These are phyloP conservation scores for Marchantia polymorpha DNA, from an alignment of 225 moss, liverwort and hornwort genomes.

Conservation along the genomic window DNA sequence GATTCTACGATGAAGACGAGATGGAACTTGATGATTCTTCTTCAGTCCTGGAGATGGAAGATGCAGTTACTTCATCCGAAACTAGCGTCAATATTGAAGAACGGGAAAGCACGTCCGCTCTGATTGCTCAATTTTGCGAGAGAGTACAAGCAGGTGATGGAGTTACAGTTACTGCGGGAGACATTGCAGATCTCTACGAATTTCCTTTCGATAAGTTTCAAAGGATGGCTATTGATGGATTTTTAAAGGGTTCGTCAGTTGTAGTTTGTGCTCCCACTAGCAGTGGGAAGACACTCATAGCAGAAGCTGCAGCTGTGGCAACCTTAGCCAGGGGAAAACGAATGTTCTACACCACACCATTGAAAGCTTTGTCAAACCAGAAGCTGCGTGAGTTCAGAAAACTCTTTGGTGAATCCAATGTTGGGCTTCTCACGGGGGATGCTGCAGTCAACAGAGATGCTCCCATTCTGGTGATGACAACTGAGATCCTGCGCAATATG, in stretches of 20 bases:
- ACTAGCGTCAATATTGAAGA: neutral
- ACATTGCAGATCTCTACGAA: constrained; percentile 67
- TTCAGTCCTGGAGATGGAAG: constrained; percentile 25
- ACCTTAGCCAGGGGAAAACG: constrained; percentile 73
- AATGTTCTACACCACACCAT: constrained; percentile 88
- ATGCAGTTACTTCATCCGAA: neutral
- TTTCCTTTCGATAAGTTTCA: constrained; percentile 83
- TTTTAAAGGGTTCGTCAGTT: constrained; percentile 70
- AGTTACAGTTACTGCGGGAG: constrained; percentile 55
- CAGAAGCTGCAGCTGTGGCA: constrained; percentile 91
- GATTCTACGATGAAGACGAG: constrained; percentile 60
- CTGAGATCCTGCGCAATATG: constrained; percentile 91
- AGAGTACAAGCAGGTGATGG: constrained; percentile 68
- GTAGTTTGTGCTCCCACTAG: constrained; percentile 96
- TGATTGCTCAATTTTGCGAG: constrained; percentile 57
- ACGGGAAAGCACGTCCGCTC: constrained; percentile 34
- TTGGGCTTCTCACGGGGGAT: constrained; percentile 87
- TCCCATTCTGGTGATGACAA: constrained; percentile 90
- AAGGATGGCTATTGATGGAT: constrained; percentile 76
- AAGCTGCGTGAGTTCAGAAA: constrained; percentile 88
- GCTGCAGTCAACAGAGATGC: constrained; percentile 90
- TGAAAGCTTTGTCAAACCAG: constrained; percentile 96
- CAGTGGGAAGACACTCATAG: constrained; percentile 91
- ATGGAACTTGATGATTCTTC: constrained; percentile 24
- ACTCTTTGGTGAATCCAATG: constrained; percentile 82